These are phyloP conservation scores for Lasiosphaeria hispida DNA, from an alignment of 495 filamentous ascomycete species.

Conservation along the genomic window DNA sequence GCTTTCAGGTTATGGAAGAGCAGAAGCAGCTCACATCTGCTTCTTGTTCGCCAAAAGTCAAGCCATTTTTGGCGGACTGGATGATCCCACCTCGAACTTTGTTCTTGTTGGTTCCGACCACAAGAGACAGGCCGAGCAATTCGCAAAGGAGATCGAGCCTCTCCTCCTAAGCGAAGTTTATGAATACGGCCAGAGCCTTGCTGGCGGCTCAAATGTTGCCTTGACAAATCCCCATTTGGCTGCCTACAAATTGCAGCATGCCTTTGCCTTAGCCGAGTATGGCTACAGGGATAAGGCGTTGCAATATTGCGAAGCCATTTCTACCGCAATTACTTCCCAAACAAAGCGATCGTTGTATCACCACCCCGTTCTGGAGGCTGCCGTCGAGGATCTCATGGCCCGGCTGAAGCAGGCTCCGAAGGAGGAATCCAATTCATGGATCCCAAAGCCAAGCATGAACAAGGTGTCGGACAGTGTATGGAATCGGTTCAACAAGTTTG, in stretches of 20 bases:
- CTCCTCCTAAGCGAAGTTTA: constrained; percentile 89
- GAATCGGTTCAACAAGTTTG: constrained; percentile 90
- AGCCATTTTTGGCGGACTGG: constrained; percentile 72
- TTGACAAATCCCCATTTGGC: constrained; percentile 75
- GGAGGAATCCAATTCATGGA: constrained; percentile 69
- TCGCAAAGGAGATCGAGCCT: constrained; percentile 75
- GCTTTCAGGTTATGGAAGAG: constrained; percentile 80
- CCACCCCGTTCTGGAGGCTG: constrained; percentile 65
- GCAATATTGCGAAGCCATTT: constrained; percentile 86
- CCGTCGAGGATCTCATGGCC: constrained; percentile 79
- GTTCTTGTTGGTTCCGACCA: constrained; percentile 84
- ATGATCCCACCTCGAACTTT: constrained; percentile 76
- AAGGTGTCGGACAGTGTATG: constrained; percentile 86
- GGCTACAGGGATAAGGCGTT: constrained; percentile 80
- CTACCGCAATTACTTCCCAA: constrained; percentile 71
- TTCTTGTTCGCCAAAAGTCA: constrained; percentile 57
- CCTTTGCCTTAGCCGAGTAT: constrained; percentile 75
- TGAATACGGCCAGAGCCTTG: constrained; percentile 75
- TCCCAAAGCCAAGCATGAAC: constrained; percentile 90
- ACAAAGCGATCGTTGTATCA: constrained; percentile 84
- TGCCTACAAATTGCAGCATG: constrained; percentile 85
- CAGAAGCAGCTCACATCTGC: constrained; percentile 90
- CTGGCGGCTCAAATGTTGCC: constrained; percentile 50
- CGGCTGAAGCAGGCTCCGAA: constrained; percentile 80
- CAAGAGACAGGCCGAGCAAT: constrained; percentile 58